These are phyloP conservation scores for Cryptococcus hybrid DNA, from an alignment of 1,284 basidiomycete species.

Conservation along the genomic window DNA sequence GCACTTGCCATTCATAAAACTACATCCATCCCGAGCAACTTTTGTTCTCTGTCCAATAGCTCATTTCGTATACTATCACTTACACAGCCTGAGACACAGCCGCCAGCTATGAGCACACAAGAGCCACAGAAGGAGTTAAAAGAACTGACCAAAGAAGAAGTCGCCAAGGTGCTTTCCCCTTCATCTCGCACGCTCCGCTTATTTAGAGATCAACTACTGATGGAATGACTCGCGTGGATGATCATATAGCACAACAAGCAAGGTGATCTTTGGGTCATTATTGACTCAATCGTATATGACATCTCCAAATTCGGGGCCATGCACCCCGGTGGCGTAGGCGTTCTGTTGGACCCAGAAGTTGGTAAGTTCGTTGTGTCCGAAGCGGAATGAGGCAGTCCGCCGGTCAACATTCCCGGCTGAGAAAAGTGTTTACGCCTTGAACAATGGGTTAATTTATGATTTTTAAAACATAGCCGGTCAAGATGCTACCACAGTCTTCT, in stretches of 20 bases:
- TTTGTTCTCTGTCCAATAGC: too few relatives aligned
- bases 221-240: too few relatives aligned
- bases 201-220: not conserved
- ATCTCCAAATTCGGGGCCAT: constrained; percentile 71
- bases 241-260: constrained; percentile 66
- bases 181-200: not conserved
- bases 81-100: too few relatives aligned
- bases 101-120: constrained; percentile 9
- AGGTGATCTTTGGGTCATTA: constrained; percentile 75
- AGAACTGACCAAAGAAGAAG: constrained; percentile 48
- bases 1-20: too few relatives aligned
- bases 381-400: not conserved
- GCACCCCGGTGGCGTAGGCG: constrained; percentile 77
- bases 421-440: not conserved
- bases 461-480: constrained; percentile 66
- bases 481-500: constrained; percentile 83
- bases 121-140: constrained; percentile 27
- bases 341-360: constrained; percentile 69
- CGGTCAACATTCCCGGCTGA: too few relatives aligned
- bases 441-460: not conserved
- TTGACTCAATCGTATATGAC: constrained; percentile 80
- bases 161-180: constrained; percentile 48
- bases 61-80: too few relatives aligned
- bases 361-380: constrained; percentile 54
- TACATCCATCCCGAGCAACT: too few relatives aligned